A percentile compares a stretch with the other conserved stretches of the same genome.
phyloP scores from a whole-genome alignment of 2,329 filamentous ascomycete genomes.

The Sarocladium brachiariae region DNA sequence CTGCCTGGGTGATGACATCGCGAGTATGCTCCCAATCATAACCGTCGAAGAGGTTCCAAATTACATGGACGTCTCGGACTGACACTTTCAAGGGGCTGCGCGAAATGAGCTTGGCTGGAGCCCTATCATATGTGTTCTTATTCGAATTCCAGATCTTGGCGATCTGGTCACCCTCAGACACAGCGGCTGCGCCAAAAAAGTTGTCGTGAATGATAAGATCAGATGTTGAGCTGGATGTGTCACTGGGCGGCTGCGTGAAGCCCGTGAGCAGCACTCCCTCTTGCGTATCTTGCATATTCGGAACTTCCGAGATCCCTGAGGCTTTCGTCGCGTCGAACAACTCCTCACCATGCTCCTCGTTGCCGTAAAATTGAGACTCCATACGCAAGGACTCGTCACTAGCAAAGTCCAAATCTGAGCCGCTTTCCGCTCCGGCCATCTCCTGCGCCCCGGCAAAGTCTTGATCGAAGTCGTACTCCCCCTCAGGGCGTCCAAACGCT shows the following conservation, averaged over 20 bases:
- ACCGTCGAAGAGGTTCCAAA: conserved; percentile 97
- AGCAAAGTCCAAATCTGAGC: conserved; percentile 23
- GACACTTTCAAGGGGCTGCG: conserved; percentile 69
- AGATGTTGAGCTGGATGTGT: conserved; percentile 44
- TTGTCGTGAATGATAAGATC: conserved; percentile 70
- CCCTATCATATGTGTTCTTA: conserved; percentile 65
- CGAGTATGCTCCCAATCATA: conserved; percentile 93
- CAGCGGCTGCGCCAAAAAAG: conserved; percentile 57
- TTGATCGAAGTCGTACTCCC: conserved; percentile 56
- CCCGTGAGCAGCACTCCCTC: conserved; percentile 30
- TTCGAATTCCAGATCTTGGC: conserved; percentile 76
- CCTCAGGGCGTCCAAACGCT: conserved; percentile 60
- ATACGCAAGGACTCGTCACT: conserved; percentile 29
- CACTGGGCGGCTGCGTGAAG: conserved; percentile 18
- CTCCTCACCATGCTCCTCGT: conserved; percentile 35
- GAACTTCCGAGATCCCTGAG: conserved; percentile 21
- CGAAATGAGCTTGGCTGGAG: conserved; percentile 53
- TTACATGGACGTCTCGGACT: conserved; percentile 81
- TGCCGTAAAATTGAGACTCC: conserved; percentile 42
- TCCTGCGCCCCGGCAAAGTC: conserved; percentile 52
- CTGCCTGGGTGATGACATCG: conserved; percentile 78
- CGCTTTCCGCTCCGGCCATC: conserved; percentile 36
- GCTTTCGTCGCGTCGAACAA: conserved; percentile 40
- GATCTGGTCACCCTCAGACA: conserved; percentile 50
- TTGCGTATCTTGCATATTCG: conserved; percentile 28